Evolutionary conservation across 2,329 filamentous ascomycete genomes (phyloP), one percentile per base, ranked within the genome.

Genomic region (Aspergillus uvarum): DNA sequence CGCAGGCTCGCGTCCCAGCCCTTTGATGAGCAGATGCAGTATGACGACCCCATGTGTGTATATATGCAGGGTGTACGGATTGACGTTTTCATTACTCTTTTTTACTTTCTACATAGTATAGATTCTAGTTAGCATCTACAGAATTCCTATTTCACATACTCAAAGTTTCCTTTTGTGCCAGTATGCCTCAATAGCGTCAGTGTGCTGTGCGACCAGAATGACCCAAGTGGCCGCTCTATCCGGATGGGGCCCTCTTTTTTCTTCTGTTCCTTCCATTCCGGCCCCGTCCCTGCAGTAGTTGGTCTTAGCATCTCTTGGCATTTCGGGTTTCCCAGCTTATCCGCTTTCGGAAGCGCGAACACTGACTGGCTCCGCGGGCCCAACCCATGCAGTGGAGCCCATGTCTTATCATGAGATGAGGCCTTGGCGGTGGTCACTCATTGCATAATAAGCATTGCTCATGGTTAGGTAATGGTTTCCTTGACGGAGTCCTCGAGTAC

Each of bases 1-100:
- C 56, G 60, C 58, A 52, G 60, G 51, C 42, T 47, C 52, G 52
- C 52, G 51, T 44, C 32, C 47, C 38, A 55, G 53, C 53, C 42
- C 53, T 29, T 55, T 44, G 26, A 48, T 44, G 53, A 55, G 53
- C 53, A 48, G 53, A 48, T 47, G 42, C 29, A 14, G 26, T 29
- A 31, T 29, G 52, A 32, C 26, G 53, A 44, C 38, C 38, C 38
- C 38, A 44, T 44, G n/a, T 44, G 29, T 55, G 53, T 55, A 55
- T 44, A 55, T 55, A 55, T 47, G 38, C 42, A 16, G 38, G 38
- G 38, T 47, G 42, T 55, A 55, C 42, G 38, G 52, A 55, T 55
- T 47, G 31, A 21, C 26, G 47, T 55, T 7, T 53, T 42, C 10
- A 22, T 22, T 22, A 22, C 22, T n/a, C 32, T 24, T 22, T 47